Conservation (phyloP, 176 grass and related monocot genomes). For the Musa beccarii region DNA sequence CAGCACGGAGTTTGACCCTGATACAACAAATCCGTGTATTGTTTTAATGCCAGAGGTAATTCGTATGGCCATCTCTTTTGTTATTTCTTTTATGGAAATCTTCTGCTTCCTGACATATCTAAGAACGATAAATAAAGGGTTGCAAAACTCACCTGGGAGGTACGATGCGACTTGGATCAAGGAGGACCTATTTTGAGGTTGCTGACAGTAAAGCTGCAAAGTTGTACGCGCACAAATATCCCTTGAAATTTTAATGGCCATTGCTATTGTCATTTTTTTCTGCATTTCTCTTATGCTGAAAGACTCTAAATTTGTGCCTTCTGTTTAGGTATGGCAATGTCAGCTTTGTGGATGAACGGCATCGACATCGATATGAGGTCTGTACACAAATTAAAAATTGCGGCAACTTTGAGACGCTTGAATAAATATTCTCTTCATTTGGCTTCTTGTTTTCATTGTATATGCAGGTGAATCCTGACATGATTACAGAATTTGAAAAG, state of each 20-base stretch:
- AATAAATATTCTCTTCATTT: not conserved
- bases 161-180: conserved; percentile 95
- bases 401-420: not conserved
- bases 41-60: conserved; percentile 23
- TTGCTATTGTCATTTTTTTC: not conserved
- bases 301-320: conserved; percentile 9
- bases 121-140: conserved; percentile 30
- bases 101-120: not conserved
- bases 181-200: conserved; percentile 67
- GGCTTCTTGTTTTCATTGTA: too few relatives aligned
- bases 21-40: conserved; percentile 11
- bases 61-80: not conserved
- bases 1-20: conserved; percentile 17
- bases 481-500: conserved; percentile 83
- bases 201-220: conserved; percentile 65
- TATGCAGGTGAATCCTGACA: conserved; percentile 80
- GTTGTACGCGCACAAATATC: conserved; percentile 43
- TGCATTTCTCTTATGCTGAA: conserved; percentile 3
- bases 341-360: conserved; percentile 66
- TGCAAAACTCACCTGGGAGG: conserved; percentile 96
- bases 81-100: not conserved
- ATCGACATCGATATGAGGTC: conserved; percentile 96
- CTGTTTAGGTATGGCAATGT: conserved; percentile 63
- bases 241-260: not conserved
- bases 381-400: not conserved